Evolutionary conservation across 345 rosid genomes (phyloP).

Genomic region (Murraya paniculata): DNA sequence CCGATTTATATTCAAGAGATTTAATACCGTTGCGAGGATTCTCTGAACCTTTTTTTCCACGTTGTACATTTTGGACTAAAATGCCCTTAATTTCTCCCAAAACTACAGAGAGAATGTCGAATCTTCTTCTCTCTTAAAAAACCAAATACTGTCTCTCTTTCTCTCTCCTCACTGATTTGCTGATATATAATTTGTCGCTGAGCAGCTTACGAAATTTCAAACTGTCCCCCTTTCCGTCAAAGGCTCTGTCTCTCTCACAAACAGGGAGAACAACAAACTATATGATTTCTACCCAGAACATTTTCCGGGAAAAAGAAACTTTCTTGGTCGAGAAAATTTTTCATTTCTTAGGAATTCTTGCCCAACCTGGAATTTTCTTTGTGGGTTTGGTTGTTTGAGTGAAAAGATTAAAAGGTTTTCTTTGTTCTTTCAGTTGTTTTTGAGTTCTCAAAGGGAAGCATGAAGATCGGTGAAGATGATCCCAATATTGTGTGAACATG

Average conservation of each 20-base stretch:
- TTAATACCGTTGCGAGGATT: not conserved
- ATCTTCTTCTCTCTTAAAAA: slow-evolving; percentile 8
- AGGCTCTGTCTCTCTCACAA: not conserved
- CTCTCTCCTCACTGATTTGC: slow-evolving; percentile 17
- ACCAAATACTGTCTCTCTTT: not conserved
- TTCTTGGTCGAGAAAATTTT: slow-evolving; percentile 15
- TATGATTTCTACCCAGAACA: not conserved
- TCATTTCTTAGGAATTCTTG: slow-evolving; percentile 30
- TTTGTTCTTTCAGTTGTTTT: not conserved
- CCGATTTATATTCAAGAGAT: no score
- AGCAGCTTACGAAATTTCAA: slow-evolving; percentile 25
- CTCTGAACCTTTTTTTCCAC: no score
- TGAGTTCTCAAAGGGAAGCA: not conserved
- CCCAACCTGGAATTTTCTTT: slow-evolving; percentile 24
- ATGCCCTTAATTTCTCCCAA: slow-evolving; percentile 1
- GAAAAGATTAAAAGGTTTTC: slow-evolving; percentile 25
- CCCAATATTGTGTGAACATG: slow-evolving; percentile 14
- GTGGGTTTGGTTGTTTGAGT: slow-evolving; percentile 35
- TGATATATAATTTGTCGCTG: slow-evolving; percentile 28
- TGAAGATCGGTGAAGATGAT: slow-evolving; percentile 34
- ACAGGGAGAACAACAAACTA: not conserved
- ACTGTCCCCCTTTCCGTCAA: slow-evolving; percentile 4
- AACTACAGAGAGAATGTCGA: not conserved
- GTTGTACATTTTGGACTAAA: slow-evolving; percentile 4
- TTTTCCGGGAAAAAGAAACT: not conserved